Conservation (phyloP, 2,329 filamentous ascomycete species). For the Paecilomyces fulvus region DNA sequence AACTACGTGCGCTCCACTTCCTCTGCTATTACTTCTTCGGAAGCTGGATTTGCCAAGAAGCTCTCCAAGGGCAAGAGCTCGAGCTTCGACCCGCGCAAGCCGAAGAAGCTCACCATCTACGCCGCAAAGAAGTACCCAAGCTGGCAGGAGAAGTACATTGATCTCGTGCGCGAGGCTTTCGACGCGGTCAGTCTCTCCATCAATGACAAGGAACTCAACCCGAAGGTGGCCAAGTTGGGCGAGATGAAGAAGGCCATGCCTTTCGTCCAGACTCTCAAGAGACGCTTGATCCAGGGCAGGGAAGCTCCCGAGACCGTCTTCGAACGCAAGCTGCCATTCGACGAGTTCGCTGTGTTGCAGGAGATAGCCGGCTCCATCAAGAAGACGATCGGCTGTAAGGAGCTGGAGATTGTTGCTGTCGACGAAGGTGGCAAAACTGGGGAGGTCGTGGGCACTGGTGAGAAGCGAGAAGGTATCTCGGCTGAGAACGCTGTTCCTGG, state of each 20-base stretch:
- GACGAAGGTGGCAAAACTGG: constrained; percentile 48
- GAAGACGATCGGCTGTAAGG: constrained; percentile 62
- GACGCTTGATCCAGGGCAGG: constrained; percentile 60
- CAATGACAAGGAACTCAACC: constrained; percentile 74
- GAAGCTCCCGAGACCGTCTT: constrained; percentile 62
- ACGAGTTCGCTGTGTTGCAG: constrained; percentile 66
- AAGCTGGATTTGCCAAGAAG: constrained; percentile 68
- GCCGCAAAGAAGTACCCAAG: constrained; percentile 69
- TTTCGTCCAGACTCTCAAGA: constrained; percentile 83
- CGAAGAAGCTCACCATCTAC: constrained; percentile 86
- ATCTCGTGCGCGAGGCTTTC: constrained; percentile 65
- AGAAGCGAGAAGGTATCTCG: constrained; percentile 50
- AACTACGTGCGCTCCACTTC: constrained; percentile 70
- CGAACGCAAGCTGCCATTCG: constrained; percentile 75
- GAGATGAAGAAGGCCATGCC: constrained; percentile 96
- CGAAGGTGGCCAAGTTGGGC: constrained; percentile 69
- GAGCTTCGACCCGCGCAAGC: constrained; percentile 79
- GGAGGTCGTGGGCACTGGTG: constrained; percentile 38
- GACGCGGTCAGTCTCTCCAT: constrained; percentile 52
- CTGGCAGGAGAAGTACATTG: constrained; percentile 89
- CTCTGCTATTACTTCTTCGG: constrained; percentile 76
- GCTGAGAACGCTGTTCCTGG: constrained; percentile 76
- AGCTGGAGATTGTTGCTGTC: constrained; percentile 64
- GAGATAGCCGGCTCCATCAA: constrained; percentile 75
- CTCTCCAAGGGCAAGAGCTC: constrained; percentile 85